These are phyloP conservation scores for Fraxinus platypoda DNA, from an alignment of 305 asterid genomes.

Conservation along the genomic window DNA sequence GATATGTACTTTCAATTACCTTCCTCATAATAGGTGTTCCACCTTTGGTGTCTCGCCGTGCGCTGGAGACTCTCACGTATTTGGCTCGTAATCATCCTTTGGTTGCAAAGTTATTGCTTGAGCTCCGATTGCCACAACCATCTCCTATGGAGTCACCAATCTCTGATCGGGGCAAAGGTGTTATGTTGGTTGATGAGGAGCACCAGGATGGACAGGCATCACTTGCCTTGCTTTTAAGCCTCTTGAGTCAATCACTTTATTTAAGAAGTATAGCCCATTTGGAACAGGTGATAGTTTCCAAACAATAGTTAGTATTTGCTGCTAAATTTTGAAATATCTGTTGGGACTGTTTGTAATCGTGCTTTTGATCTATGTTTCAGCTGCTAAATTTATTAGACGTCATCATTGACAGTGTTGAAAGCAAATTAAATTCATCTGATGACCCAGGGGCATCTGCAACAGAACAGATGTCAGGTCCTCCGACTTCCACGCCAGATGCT, in stretches of 20 bases:
- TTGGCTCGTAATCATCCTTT: conserved; percentile 85
- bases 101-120: conserved; percentile 82
- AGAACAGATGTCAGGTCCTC: conserved; percentile 56
- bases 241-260: conserved; percentile 84
- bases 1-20: conserved; percentile 8
- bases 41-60: conserved; percentile 92
- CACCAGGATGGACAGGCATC: conserved; percentile 51
- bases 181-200: conserved; percentile 56
- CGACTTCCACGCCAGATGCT: conserved; percentile 46
- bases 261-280: conserved; percentile 91
- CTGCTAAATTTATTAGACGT: conserved; percentile 86
- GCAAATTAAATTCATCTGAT: conserved; percentile 54
- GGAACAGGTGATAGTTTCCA: conserved; percentile 68
- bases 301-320: conserved; percentile 12
- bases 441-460: conserved; percentile 54
- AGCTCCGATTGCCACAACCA: conserved; percentile 48
- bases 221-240: conserved; percentile 77
- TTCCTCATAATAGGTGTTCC: conserved; percentile 65
- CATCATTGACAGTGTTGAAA: conserved; percentile 78
- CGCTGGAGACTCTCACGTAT: conserved; percentile 86
- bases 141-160: conserved; percentile 31
- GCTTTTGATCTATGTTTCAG: conserved; percentile 44
- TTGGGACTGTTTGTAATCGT: conserved; percentile 16
- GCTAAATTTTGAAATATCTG: conserved; percentile 12
- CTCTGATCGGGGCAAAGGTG: conserved; percentile 65